A percentile compares a stretch with the other conserved stretches of the same genome.
Conservation (phyloP, 176 grass and related monocot genomes). For the Cocos nucifera region DNA sequence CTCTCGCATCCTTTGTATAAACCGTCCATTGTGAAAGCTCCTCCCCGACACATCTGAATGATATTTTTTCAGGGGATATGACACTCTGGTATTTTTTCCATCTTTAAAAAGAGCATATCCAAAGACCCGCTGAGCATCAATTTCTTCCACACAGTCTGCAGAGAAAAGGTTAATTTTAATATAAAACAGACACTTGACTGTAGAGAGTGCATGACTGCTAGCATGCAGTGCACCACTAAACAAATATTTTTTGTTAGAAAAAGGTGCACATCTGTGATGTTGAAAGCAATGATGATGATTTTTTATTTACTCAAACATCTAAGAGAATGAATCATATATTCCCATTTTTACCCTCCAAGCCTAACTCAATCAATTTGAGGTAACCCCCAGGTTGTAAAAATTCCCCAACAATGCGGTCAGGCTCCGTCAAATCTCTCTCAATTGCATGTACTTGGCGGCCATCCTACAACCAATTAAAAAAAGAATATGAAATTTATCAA, state of each 20-base stretch:
- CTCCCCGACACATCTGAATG: constrained; percentile 82
- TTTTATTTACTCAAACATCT: no score
- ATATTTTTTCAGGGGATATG: constrained; percentile 83
- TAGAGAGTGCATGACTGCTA: no score
- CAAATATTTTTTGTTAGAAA: no score
- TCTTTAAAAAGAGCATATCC: constrained; percentile 96
- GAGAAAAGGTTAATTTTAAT: not conserved
- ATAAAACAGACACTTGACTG: no score
- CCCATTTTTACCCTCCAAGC: constrained; percentile 51
- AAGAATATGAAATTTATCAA: no score
- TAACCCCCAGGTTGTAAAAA: constrained; percentile 92
- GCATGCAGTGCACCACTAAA: no score
- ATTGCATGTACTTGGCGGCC: constrained; percentile 80
- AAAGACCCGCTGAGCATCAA: constrained; percentile 82
- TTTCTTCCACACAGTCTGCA: constrained; percentile 87
- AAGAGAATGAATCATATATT: no score
- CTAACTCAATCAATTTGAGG: constrained; percentile 80
- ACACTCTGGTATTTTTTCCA: constrained; percentile 63
- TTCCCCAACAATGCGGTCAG: constrained; percentile 95
- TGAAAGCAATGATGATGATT: no score
- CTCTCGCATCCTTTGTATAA: constrained; percentile 91
- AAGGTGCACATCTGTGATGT: no score
- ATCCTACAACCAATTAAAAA: constrained; percentile 41
- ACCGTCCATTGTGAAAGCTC: constrained; percentile 94
- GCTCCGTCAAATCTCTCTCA: constrained; percentile 91